Base-by-base conservation (phyloP, 1,284 basidiomycete species). In the Papiliotrema fonsecae region DNA sequence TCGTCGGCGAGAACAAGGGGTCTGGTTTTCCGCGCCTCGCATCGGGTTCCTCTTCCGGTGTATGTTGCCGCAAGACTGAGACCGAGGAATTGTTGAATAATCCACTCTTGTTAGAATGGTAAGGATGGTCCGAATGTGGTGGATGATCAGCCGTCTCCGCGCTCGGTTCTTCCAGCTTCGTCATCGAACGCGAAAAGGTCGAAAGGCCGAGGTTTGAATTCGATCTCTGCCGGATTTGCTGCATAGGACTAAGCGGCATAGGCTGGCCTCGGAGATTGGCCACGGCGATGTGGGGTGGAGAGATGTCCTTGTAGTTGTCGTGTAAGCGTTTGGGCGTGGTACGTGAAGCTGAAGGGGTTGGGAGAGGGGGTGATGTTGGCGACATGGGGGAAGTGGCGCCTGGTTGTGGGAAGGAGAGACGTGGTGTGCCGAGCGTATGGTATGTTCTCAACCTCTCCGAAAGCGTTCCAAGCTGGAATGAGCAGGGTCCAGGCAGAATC, bases 351-450 rank as follows among this genome's bases (percentile, higher is more conserved):
- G n/a, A n/a, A n/a, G n/a, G 10, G 42, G 13, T 27, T 13, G 45
- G 22, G 5, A 11, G 40, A 19, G 32, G 32, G 24, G 26, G 39
- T 30, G 26, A 28, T 7, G 34, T 21, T 13, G 45, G 30, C 25
- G 43, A 42, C 43, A 51, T 30, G 40, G 25, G 16, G 27, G 22
- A 19, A 39, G 11, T 44, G 49, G 31, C 5, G 24, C 11, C 35
- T 31, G 38, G 16, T 47, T 42, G 18, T 19, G 55, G 47, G 49
- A 62, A 62, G 4, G 51, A 40, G 7, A 62, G 47, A 31, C 51
- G 55, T 2, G 63, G 63, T 22, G 63, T 65, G 16, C 63, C 63
- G 19, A 61, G 49, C n/a, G 53, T 44, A 42, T 65, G 63, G 48
- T 65, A 65, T 18, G 58, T 56, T 19, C 63, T 40, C 4, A 65